Conservation (phyloP, 2,329 filamentous ascomycete genomes). For the Cryphonectria radicalis region DNA sequence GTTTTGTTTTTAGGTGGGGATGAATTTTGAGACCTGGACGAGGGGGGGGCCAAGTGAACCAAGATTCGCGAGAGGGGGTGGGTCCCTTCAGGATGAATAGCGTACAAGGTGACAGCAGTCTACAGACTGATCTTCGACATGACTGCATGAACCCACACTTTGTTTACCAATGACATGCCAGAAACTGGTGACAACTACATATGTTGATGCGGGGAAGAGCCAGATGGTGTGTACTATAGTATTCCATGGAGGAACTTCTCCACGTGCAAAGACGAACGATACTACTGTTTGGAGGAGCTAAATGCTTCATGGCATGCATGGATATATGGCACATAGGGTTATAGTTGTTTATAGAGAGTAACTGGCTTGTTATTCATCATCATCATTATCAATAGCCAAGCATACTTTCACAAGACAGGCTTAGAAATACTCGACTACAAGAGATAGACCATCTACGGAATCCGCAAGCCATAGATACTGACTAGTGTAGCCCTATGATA, state of each 20-base stretch:
- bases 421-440: too few relatives aligned
- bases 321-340: too few relatives aligned
- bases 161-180: neutral
- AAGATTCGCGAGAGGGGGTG: neutral
- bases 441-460: neutral
- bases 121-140: neutral
- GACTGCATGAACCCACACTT: neutral
- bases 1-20: too few relatives aligned
- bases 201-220: neutral
- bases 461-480: neutral
- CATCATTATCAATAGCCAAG: neutral
- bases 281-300: neutral
- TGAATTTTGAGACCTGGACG: neutral
- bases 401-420: neutral
- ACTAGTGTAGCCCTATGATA: neutral
- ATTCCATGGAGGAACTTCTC: too few relatives aligned
- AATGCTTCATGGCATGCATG: neutral
- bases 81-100: neutral
- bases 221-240: neutral
- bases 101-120: neutral
- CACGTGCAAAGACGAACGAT: neutral
- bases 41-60: neutral
- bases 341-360: neutral
- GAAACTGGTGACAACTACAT: neutral
- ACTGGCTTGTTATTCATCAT: neutral